Conservation (phyloP, 176 grass and related monocot species). For the Carex parvula region DNA sequence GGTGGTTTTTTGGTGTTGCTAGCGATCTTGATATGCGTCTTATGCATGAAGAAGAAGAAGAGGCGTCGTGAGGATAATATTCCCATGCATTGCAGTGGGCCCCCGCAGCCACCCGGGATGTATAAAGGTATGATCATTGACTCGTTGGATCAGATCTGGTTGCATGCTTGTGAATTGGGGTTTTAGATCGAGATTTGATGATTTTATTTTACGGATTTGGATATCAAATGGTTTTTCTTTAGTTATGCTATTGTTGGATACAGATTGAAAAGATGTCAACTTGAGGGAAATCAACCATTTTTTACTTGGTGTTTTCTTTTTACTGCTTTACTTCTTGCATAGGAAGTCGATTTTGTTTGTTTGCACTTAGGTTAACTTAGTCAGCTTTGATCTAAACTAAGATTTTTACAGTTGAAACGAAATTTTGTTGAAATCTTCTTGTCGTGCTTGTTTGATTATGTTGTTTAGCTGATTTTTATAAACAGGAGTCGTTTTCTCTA, state of each 20-base stretch:
- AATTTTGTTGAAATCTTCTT: neutral
- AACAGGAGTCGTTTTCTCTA: conserved; percentile 4
- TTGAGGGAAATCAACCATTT: neutral
- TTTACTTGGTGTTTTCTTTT: neutral
- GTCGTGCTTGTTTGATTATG: neutral
- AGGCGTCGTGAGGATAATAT: conserved; percentile 36
- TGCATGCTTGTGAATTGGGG: neutral
- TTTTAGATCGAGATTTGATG: neutral
- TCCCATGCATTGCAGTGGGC: conserved; percentile 44
- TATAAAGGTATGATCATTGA: conserved; percentile 60
- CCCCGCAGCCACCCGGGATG: conserved; percentile 34
- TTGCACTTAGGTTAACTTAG: neutral
- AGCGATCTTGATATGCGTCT: conserved; percentile 51
- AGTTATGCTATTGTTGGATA: neutral
- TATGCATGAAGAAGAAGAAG: conserved; percentile 46
- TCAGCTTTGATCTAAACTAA: neutral
- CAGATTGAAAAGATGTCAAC: neutral
- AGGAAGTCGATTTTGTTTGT: neutral
- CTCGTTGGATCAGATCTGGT: conserved; percentile 10
- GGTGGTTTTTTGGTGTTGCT: conserved; percentile 51
- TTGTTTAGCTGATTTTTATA: neutral
- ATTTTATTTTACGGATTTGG: conserved; percentile 16
- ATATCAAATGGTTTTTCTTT: conserved; percentile 21
- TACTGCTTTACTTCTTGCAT: conserved; percentile 4
- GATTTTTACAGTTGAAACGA: neutral